A percentile compares a stretch with the other conserved stretches of the same genome.
Conservation (phyloP, 129 eudicot genomes). For the Flaveria ramosissima region DNA sequence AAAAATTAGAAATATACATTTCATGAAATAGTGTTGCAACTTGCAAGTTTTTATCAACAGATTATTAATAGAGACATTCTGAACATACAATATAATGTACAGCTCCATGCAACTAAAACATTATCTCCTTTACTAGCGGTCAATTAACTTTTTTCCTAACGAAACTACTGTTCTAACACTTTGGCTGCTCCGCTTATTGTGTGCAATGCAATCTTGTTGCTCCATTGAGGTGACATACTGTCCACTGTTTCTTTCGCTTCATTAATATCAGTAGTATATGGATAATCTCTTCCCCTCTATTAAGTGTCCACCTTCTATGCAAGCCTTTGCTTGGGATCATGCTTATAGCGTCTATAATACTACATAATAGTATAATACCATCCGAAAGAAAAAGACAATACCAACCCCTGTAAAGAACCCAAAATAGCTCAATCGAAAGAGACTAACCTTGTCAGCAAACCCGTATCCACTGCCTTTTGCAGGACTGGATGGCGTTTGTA, state of each 20-base stretch:
- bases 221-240: constrained; percentile 18
- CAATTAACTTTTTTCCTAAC: constrained; percentile 17
- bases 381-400: not conserved
- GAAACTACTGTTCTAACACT: constrained; percentile 6
- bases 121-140: constrained; percentile 3
- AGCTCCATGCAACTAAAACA: constrained; percentile 5
- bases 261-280: constrained; percentile 14
- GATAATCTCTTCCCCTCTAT: constrained; percentile 3
- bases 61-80: constrained; percentile 3
- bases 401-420: constrained; percentile 1
- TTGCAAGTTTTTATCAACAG: constrained; percentile 17
- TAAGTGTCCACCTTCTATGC: constrained; percentile 10
- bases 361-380: not conserved
- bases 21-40: constrained; percentile 23
- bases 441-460: constrained; percentile 91
- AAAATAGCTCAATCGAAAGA: constrained; percentile 24
- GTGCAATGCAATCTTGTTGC: constrained; percentile 9
- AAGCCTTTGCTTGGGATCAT: constrained; percentile 9
- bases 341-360: constrained; percentile 11
- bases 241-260: not conserved
- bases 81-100: constrained; percentile 5
- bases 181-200: constrained; percentile 16
- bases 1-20: constrained; percentile 12
- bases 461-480: constrained; percentile 86
- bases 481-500: constrained; percentile 57